phyloP scores from a whole-genome alignment of 108 stramenopile species.

The Skeletonema tropicum region DNA sequence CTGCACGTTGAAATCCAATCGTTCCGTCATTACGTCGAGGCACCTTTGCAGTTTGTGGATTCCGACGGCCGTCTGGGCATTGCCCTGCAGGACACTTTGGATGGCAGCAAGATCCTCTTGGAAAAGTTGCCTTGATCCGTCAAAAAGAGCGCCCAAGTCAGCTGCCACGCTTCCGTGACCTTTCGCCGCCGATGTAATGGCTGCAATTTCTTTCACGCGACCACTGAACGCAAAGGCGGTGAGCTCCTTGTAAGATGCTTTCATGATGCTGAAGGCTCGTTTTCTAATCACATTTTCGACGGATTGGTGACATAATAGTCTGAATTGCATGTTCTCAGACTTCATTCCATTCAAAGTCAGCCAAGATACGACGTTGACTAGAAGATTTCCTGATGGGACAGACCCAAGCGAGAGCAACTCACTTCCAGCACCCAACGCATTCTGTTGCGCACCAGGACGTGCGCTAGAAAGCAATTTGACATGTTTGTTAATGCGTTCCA shows the following conservation, averaged over 20 bases:
- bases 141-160: slow-evolving; percentile 67
- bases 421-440: slow-evolving; percentile 52
- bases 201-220: slow-evolving; percentile 81
- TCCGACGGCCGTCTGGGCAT: slow-evolving; percentile 66
- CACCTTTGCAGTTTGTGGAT: slow-evolving; percentile 82
- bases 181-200: slow-evolving; percentile 61
- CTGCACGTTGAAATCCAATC: slow-evolving; percentile 95
- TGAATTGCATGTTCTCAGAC: slow-evolving; percentile 97
- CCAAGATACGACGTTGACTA: slow-evolving; percentile 96
- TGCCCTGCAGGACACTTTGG: slow-evolving; percentile 65
- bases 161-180: slow-evolving; percentile 58
- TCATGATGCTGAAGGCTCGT: slow-evolving; percentile 82
- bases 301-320: slow-evolving; percentile 92
- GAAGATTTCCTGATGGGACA: slow-evolving; percentile 47
- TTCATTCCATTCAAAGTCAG: slow-evolving; percentile 97
- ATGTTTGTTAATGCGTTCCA: slow-evolving; percentile 79
- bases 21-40: slow-evolving; percentile 93
- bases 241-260: slow-evolving; percentile 76
- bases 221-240: slow-evolving; percentile 85
- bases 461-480: slow-evolving; percentile 41
- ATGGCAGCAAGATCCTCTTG: slow-evolving; percentile 84
- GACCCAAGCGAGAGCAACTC: slow-evolving; percentile 58
- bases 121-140: slow-evolving; percentile 72
- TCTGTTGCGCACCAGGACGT: slow-evolving; percentile 29
- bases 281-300: slow-evolving; percentile 96